Evolutionary conservation across 441 rosid species (phyloP), one percentile per base, ranked within the genome.

Genomic region (Gossypium lobatum): DNA sequence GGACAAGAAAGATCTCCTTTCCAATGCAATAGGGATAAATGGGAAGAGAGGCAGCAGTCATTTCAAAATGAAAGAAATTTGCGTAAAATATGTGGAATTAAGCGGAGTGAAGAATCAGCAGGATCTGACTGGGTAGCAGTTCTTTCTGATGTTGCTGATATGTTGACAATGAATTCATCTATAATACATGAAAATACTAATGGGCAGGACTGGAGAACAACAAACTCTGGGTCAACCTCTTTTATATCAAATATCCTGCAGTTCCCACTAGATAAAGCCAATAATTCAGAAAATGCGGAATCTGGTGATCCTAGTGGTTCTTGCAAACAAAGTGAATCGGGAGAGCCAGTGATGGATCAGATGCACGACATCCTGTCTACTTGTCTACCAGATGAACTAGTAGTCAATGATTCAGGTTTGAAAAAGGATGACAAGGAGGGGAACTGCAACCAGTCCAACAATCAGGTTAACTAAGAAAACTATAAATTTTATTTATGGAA

Each of bases 201-300:
- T 65, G 80, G 80, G 64, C 83, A 82, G 39, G 70, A 69, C 69
- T 64, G 62, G 61, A 79, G 68, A 53, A 77, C 42, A 45, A 74
- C 65, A 17, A 90, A 84, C 80, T 74, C 82, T 70, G 88, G 85
- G 55, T 74, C 75, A 4, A 73, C 26, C 23, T 82, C 83, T 79
- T 82, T 83, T 57, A 61, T 81, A 69, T 85, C 88, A 64, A 74
- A 75, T 73, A 83, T 81, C 70, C 72, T 80, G 46, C 83, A 82
- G 78, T 73, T 79, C 75, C 80, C 87, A 10, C 83, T 73, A 62
- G 84, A 80, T 37, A 72, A 54, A 63, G 34, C 60, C 31, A 53
- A 58, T 39, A 61, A 61, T 77, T 53, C 74, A 18, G 82, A 78
- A 72, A 73, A 75, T 71, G 70, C 8, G 25, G 83, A 77, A 45